Evolutionary conservation across 2,329 filamentous ascomycete genomes (phyloP), one percentile per base, ranked within the genome.

Genomic region (Mariannaea sp.): DNA sequence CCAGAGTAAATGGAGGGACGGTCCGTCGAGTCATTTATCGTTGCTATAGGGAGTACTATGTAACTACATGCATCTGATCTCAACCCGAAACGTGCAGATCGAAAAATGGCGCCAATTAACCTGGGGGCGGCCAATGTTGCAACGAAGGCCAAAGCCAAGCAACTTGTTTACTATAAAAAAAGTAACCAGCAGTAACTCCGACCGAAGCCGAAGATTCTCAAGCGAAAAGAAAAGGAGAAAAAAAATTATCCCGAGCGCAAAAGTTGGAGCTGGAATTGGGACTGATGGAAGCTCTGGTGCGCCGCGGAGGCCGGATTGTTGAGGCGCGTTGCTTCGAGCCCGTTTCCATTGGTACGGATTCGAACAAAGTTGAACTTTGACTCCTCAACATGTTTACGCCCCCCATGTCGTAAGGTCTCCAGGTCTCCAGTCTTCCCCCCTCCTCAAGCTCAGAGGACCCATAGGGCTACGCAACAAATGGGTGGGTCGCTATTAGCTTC

Each of bases 31-130:
- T 41, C 49, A 30, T 33, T 44, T 24, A n/a, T n/a, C n/a, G n/a
- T n/a, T n/a, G n/a, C n/a, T n/a, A n/a, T n/a, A n/a, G n/a, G n/a
- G n/a, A n/a, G n/a, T n/a, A n/a, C 36, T 39, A 14, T 24, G 29
- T 30, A 33, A 19, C 42, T 35, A 45, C 10, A 5, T 38, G 35
- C 35, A 12, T 13, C 29, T 19, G 42, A 8, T 55, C 42, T 27
- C 38, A 55, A 49, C 52, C 33, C 55, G 41, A 57, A 55, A 53
- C 41, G 35, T 55, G 35, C 47, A 55, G 48, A 57, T 57, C 51
- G 44, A 17, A 22, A 9, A 27, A 17, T 33, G 22, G 42, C 45
- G 33, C 52, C 43, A 57, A 47, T n/a, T n/a, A n/a, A n/a, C n/a
- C n/a, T n/a, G n/a, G n/a, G n/a, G n/a, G n/a, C n/a, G n/a, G n/a